phyloP scores from a whole-genome alignment of 495 filamentous ascomycete species.

The Penicillium herquei region DNA sequence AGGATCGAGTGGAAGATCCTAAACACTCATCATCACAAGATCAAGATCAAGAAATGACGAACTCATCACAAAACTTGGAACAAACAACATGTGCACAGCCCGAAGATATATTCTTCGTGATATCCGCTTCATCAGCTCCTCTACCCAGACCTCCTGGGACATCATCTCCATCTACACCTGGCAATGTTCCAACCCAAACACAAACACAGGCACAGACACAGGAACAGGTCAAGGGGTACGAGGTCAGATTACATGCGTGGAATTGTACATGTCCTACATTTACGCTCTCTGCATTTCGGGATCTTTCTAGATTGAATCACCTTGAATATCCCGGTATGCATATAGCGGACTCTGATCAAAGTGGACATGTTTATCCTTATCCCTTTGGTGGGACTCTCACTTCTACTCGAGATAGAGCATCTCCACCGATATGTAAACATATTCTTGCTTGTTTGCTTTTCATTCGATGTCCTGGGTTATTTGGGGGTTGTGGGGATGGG shows the following conservation, averaged over 20 bases:
- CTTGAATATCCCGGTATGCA: slow-evolving; percentile 8
- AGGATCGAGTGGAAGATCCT: neutral
- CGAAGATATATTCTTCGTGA: slow-evolving; percentile 34
- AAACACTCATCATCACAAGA: slow-evolving; percentile 1
- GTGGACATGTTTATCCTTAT: slow-evolving; percentile 16
- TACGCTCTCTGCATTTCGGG: slow-evolving; percentile 64
- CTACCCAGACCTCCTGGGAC: slow-evolving; percentile 7
- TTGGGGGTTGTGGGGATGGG: slow-evolving; percentile 57
- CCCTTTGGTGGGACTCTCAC: slow-evolving; percentile 54
- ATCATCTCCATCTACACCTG: slow-evolving; percentile 17
- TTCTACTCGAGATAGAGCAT: slow-evolving; percentile 28
- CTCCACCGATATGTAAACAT: slow-evolving; percentile 79
- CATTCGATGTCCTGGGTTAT: slow-evolving; percentile 59
- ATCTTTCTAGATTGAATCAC: slow-evolving; percentile 9
- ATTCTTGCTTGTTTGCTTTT: slow-evolving; percentile 78
- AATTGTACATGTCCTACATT: slow-evolving; percentile 87
- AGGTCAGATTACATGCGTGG: slow-evolving; percentile 75
- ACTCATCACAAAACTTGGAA: slow-evolving; percentile 1
- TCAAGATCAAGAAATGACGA: neutral
- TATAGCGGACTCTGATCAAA: slow-evolving; percentile 1
- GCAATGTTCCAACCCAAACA: too few relatives aligned
- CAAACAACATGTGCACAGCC: neutral
- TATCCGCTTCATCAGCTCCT: slow-evolving; percentile 47
- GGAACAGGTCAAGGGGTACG: slow-evolving; percentile 49
- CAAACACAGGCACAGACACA: slow-evolving; percentile 1